These are phyloP conservation scores for Neurospora sp. DNA, from an alignment of 495 filamentous ascomycete species.

Conservation along the genomic window DNA sequence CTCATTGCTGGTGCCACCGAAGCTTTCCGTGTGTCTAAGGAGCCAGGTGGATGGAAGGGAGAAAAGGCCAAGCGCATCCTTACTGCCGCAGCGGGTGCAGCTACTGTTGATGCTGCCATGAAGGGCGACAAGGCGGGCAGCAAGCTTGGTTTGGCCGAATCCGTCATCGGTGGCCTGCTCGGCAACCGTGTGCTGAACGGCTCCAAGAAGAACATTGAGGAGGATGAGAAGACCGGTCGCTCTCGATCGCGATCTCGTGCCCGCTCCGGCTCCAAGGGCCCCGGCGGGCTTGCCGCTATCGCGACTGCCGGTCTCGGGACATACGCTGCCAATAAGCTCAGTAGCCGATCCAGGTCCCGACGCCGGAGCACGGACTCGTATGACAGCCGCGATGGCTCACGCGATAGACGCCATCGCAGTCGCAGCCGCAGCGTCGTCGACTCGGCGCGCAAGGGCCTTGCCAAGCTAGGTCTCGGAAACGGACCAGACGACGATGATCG, in stretches of 20 bases:
- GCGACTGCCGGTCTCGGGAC: conserved; percentile 68
- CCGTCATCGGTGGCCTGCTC: conserved; percentile 75
- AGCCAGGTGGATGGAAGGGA: conserved; percentile 74
- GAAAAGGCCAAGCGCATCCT: conserved; percentile 79
- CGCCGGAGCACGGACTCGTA: conserved; percentile 38
- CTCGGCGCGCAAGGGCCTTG: conserved; percentile 32
- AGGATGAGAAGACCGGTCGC: conserved; percentile 39
- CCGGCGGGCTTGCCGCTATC: conserved; percentile 49
- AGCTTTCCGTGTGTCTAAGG: conserved; percentile 78
- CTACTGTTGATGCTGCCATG: conserved; percentile 68
- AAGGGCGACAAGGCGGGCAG: conserved; percentile 59
- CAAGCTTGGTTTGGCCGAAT: conserved; percentile 57
- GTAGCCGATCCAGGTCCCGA: conserved; percentile 53
- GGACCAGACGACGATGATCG: conserved; percentile 35
- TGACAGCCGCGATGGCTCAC: conserved; percentile 35
- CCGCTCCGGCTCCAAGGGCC: conserved; percentile 28
- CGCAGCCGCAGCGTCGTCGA: conserved; percentile 43
- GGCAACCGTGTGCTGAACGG: conserved; percentile 76
- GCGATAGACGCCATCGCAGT: conserved; percentile 29
- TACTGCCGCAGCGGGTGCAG: conserved; percentile 76
- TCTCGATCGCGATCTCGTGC: conserved; percentile 45
- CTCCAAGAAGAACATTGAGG: conserved; percentile 50
- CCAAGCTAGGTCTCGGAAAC: conserved; percentile 36
- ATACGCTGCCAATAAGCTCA: conserved; percentile 69
- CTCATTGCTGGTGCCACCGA: conserved; percentile 77